Evolutionary conservation across 2,329 filamentous ascomycete species (phyloP).

Genomic region (Colletotrichum coccodes): DNA sequence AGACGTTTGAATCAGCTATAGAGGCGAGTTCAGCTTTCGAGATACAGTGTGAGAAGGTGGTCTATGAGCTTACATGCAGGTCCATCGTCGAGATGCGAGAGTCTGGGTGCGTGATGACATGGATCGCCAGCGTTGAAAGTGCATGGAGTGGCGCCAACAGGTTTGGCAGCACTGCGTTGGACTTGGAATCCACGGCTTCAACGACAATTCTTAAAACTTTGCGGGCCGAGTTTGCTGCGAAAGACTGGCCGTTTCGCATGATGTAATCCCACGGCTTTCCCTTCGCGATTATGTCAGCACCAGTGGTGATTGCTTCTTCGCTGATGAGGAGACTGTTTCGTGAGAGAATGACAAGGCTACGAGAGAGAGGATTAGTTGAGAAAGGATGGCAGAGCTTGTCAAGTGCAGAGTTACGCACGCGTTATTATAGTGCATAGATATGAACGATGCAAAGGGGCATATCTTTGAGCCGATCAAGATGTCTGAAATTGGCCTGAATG

Average conservation of each 20-base stretch:
- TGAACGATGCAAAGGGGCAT: slow-evolving; percentile 22
- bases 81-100: slow-evolving; percentile 27
- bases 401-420: background rate
- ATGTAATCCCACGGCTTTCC: slow-evolving; percentile 28
- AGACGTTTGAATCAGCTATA: slow-evolving; percentile 3
- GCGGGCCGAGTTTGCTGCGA: slow-evolving; percentile 17
- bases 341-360: slow-evolving; percentile 10
- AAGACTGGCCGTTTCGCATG: slow-evolving; percentile 15
- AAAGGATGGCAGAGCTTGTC: too few relatives aligned
- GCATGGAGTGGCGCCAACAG: slow-evolving; percentile 14
- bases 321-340: slow-evolving; percentile 27
- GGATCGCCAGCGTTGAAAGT: background rate
- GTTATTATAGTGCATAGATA: slow-evolving; percentile 25
- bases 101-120: slow-evolving; percentile 16
- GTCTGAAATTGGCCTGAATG: slow-evolving; percentile 12
- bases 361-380: background rate
- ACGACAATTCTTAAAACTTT: slow-evolving; percentile 18
- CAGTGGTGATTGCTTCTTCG: slow-evolving; percentile 13
- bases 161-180: slow-evolving; percentile 9
- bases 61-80: slow-evolving; percentile 5
- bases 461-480: slow-evolving; percentile 20
- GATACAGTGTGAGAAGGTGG: too few relatives aligned
- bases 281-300: slow-evolving; percentile 19
- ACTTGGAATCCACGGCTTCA: slow-evolving; percentile 18
- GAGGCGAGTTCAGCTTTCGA: too few relatives aligned